phyloP scores from a whole-genome alignment of 2,329 filamentous ascomycete genomes.

The Pestalotiopsis sp. region DNA sequence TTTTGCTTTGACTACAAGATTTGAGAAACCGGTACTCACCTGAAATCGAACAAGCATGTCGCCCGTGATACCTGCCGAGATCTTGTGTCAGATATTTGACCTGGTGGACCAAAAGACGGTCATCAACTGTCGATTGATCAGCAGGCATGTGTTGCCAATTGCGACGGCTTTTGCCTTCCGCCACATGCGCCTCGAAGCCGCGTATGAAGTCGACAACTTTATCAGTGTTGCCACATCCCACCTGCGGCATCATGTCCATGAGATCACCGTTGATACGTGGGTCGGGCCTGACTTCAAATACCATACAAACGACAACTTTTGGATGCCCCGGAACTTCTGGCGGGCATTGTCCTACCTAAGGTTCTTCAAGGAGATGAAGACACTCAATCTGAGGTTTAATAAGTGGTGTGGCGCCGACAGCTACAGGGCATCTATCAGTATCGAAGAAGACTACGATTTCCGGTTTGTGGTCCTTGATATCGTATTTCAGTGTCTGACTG shows the following conservation, averaged over 20 bases:
- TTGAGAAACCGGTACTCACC: not conserved
- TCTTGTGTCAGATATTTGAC: conserved; percentile 2
- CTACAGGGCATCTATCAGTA: not conserved
- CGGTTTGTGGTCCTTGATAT: not conserved
- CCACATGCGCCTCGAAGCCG: conserved; percentile 9
- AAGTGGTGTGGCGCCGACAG: not conserved
- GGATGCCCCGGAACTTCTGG: conserved; percentile 2
- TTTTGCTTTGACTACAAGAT: not conserved
- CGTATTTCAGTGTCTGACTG: conserved; percentile 11
- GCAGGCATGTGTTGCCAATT: conserved; percentile 6
- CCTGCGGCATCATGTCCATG: conserved; percentile 9
- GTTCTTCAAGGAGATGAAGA: conserved; percentile 8
- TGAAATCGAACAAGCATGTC: not conserved
- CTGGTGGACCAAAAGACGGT: not conserved
- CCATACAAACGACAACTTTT: not conserved
- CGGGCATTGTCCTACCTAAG: conserved; percentile 7
- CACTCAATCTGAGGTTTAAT: conserved; percentile 3
- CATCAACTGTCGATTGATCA: conserved; percentile 5
- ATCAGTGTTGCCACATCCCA: conserved; percentile 9
- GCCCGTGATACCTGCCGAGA: not conserved
- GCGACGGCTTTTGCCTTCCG: conserved; percentile 13
- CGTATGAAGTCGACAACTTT: not conserved
- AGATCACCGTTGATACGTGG: conserved; percentile 13
- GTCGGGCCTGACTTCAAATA: not conserved
- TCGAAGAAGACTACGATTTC: conserved; percentile 3